Evolutionary conservation across 495 filamentous ascomycete genomes (phyloP).

Genomic region (Aspergillus affinis): DNA sequence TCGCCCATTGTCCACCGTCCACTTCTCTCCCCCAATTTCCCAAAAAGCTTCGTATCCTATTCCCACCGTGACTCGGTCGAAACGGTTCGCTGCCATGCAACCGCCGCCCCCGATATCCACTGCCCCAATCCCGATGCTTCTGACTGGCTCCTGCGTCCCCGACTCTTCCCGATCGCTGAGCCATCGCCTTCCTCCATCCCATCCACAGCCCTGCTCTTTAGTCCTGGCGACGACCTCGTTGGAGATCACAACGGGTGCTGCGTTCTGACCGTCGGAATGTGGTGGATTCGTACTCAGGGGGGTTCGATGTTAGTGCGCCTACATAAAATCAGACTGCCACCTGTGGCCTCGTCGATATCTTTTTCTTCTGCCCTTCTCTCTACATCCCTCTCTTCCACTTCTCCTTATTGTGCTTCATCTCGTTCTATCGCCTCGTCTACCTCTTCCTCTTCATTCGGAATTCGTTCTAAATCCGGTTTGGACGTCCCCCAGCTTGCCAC

Average conservation of each 20-base stretch:
- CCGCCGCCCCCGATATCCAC: conserved; percentile 33
- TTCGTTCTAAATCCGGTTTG: conserved; percentile 19
- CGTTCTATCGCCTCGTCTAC: background rate
- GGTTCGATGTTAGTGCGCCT: conserved; percentile 32
- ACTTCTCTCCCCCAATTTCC: conserved; percentile 27
- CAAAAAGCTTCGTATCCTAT: conserved; percentile 36
- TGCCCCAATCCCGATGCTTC: conserved; percentile 28
- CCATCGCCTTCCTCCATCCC: conserved; percentile 25
- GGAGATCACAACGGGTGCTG: conserved; percentile 25
- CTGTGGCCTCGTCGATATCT: conserved; percentile 16
- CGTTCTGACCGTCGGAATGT: conserved; percentile 35
- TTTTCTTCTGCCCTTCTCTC: conserved; percentile 1
- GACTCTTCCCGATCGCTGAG: conserved; percentile 45
- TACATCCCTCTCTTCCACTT: background rate
- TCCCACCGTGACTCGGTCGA: conserved; percentile 27
- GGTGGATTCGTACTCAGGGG: conserved; percentile 38
- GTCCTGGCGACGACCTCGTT: conserved; percentile 25
- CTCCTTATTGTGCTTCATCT: background rate
- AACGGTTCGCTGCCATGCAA: conserved; percentile 44
- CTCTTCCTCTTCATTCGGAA: conserved; percentile 5
- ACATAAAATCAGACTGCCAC: conserved; percentile 38
- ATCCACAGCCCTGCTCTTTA: conserved; percentile 34
- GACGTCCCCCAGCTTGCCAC: conserved; percentile 30
- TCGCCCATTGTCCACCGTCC: background rate
- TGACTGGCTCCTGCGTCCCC: conserved; percentile 32